Evolutionary conservation across 768 basidiomycete species (phyloP).

Genomic region (Postia placenta): DNA sequence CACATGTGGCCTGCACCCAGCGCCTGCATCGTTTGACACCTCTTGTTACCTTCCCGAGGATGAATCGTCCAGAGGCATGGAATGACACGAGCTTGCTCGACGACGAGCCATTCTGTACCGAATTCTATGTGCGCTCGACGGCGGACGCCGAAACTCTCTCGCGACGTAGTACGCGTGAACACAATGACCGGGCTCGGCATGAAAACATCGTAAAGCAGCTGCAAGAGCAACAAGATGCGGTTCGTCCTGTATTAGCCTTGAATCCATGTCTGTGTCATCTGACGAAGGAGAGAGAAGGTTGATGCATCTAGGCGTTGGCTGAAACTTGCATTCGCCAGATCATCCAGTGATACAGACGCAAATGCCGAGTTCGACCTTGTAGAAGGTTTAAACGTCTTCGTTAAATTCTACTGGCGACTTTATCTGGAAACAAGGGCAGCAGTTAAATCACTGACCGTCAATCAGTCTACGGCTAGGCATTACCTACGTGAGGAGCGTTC

Average conservation of each 20-base stretch:
- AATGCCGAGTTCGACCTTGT: not conserved
- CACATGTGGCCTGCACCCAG: too few species aligned
- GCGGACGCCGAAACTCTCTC: not conserved
- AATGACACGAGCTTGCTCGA: constrained; percentile 15
- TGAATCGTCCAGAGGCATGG: constrained; percentile 12
- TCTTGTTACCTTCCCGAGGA: too few species aligned
- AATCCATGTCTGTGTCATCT: not conserved
- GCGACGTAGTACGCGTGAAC: not conserved
- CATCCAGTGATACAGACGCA: not conserved
- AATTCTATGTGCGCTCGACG: constrained; percentile 8
- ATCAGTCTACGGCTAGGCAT: constrained; percentile 3
- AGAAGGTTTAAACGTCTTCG: constrained; percentile 11
- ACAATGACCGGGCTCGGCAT: too few species aligned
- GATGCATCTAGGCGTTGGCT: not conserved
- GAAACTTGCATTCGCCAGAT: not conserved
- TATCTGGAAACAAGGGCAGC: not conserved
- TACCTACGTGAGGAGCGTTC: constrained; percentile 8
- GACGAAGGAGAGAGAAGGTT: not conserved
- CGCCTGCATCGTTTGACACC: too few species aligned
- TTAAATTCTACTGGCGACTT: constrained; percentile 22
- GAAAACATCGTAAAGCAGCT: constrained; percentile 3
- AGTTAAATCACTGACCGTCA: not conserved
- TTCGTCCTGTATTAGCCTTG: not conserved
- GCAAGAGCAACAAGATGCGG: not conserved
- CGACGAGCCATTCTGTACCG: constrained; percentile 18